Base-by-base conservation (phyloP, 2,329 filamentous ascomycete species). In the Incumbomyces delicatus region DNA sequence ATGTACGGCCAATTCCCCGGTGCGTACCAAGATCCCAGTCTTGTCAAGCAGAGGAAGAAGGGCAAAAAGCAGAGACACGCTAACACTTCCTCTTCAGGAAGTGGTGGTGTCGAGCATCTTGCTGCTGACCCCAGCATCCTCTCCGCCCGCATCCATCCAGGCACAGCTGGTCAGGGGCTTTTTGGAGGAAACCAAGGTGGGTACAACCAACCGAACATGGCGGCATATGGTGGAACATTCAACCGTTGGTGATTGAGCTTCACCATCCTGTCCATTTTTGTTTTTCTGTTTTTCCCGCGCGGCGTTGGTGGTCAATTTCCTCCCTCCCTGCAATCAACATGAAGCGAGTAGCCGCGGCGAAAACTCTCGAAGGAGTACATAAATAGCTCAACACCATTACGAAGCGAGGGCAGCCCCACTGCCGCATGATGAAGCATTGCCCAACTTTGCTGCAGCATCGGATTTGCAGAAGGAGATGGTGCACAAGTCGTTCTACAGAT, bases 51-150 rank as follows among this genome's bases (percentile, higher is more conserved):
- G 80, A 95, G 94, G 84, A 95, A 95, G 81, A 95, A 95, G 87
- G 88, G 88, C 77, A 95, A 95, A 82, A 95, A 95, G 87, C 90
- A 95, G 79, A 94, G 89, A 83, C 89, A 95, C 83, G 90, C 88
- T 92, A 95, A 95, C 87, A 95, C 90, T 90, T 95, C 89, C 86
- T 96, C 90, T 82, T 94, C 88, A 81, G 89, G 88, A 81, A 17
- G 42, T 37, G 87, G 87, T 86, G 89, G 87, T 77, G 81, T 95
- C 90, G 89, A 94, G 76, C 89, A 96, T 94, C 87, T 95, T 89
- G 40, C 40, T 34, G 87, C 86, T 78, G 89, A 96, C 87, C 90
- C 90, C 78, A 95, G 87, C 79, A 95, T 95, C 79, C 82, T 96
- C 78, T 89, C 95, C 77, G 87, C 87, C 70, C 87, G 89, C 78